Evolutionary conservation across 1,284 basidiomycete genomes (phyloP).

Genomic region (Leccinum subrobustum): DNA sequence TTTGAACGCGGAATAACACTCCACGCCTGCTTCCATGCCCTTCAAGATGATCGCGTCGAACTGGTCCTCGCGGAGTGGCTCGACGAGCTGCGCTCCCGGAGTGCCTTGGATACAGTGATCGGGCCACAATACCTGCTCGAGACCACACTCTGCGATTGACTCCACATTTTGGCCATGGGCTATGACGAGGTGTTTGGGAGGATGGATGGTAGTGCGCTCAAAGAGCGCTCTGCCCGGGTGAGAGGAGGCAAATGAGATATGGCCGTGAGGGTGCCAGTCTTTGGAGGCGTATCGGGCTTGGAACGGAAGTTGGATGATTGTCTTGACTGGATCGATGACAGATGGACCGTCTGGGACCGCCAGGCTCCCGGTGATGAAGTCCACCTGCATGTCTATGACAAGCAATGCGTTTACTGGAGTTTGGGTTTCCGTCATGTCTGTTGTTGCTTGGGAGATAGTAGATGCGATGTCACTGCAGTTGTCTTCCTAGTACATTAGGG

Average conservation of each 20-base stretch:
- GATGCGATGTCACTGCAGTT: background rate
- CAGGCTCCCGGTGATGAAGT: conserved; percentile 43
- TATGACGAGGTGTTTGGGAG: conserved; percentile 36
- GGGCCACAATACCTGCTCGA: conserved; percentile 51
- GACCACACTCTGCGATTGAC: conserved; percentile 25
- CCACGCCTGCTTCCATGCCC: conserved; percentile 44
- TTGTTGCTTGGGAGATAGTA: conserved; percentile 2
- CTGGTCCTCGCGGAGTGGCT: conserved; percentile 36
- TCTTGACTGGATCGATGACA: conserved; percentile 42
- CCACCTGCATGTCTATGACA: conserved; percentile 33
- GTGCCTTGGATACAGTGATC: conserved; percentile 48
- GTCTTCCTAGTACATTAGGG: too few species aligned
- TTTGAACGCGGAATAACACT: conserved; percentile 53
- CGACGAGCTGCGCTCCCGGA: conserved; percentile 42
- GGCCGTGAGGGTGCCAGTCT: conserved; percentile 48
- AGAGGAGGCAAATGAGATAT: conserved; percentile 49
- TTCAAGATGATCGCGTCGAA: conserved; percentile 45
- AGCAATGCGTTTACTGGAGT: conserved; percentile 26
- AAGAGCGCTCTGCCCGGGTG: conserved; percentile 38
- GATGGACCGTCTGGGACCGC: conserved; percentile 44
- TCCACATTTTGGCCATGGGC: conserved; percentile 19
- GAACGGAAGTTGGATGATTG: conserved; percentile 43
- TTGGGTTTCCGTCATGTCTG: conserved; percentile 19
- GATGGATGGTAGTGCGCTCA: conserved; percentile 38
- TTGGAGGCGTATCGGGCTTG: conserved; percentile 43